Evolutionary conservation across 495 filamentous ascomycete species (phyloP).

Genomic region (Penicillium silybi): DNA sequence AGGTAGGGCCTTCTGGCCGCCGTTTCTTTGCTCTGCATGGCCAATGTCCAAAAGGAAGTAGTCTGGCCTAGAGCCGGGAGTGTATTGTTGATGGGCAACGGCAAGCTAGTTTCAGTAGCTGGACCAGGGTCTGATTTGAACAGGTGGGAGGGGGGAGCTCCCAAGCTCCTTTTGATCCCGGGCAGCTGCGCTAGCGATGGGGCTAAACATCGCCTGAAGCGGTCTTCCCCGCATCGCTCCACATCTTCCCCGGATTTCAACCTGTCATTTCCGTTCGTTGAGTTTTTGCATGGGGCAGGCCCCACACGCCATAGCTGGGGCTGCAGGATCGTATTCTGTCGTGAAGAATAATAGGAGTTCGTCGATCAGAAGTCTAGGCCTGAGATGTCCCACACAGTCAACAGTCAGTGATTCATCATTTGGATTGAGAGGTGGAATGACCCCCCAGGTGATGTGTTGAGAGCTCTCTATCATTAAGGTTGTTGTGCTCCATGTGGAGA

Average conservation of each 20-base stretch:
- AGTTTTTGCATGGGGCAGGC: neutral
- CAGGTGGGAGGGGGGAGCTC: neutral
- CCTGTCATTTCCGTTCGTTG: neutral
- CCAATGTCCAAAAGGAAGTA: neutral
- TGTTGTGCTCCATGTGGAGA: neutral
- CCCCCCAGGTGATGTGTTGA: neutral
- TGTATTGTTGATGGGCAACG: neutral
- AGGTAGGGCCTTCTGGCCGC: constrained; percentile 6
- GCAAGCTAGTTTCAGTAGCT: neutral
- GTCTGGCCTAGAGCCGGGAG: neutral
- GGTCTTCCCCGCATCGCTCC: constrained; percentile 9
- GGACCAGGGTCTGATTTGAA: neutral
- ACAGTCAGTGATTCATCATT: neutral
- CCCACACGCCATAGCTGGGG: constrained; percentile 8
- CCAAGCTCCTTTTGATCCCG: neutral
- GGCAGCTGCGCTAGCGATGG: neutral
- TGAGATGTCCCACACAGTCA: neutral
- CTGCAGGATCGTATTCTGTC: neutral
- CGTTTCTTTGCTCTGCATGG: neutral
- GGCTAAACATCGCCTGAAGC: neutral
- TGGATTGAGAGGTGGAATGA: neutral
- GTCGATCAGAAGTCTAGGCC: neutral
- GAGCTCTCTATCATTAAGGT: neutral
- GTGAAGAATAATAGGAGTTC: neutral
- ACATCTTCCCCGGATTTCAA: constrained; percentile 10